Percentiles rank a stretch among this genome's conserved stretches.
Evolutionary conservation across 331 rosid species (phyloP).

Genomic region (Cucumis variabilis): DNA sequence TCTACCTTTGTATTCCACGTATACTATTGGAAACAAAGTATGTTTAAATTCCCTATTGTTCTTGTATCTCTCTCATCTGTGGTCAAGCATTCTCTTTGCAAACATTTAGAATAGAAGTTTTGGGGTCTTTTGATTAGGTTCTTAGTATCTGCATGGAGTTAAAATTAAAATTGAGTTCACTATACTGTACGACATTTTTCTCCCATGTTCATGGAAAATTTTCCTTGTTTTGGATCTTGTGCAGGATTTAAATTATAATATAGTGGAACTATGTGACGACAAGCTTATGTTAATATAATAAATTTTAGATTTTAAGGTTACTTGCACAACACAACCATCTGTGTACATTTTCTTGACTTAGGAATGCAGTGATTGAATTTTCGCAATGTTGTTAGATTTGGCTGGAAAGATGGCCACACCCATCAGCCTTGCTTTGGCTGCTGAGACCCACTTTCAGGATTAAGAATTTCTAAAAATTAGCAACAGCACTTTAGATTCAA

Average conservation of each 20-base stretch:
- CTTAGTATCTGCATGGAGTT: neutral
- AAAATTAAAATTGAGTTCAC: neutral
- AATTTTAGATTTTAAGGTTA: neutral
- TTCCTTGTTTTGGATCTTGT: neutral
- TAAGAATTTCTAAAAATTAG: neutral
- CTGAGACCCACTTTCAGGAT: neutral
- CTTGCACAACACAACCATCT: neutral
- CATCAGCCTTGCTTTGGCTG: neutral
- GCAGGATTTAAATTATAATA: neutral
- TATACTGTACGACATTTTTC: neutral
- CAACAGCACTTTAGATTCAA: conserved; percentile 2
- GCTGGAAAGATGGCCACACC: neutral
- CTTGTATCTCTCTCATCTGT: neutral
- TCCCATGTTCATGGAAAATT: neutral
- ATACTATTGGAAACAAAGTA: neutral
- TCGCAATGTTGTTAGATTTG: neutral
- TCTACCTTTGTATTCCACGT: neutral
- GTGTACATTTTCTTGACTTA: neutral
- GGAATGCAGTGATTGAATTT: neutral
- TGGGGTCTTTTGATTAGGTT: neutral
- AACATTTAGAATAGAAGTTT: neutral
- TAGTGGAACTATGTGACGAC: neutral
- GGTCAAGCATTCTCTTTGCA: neutral
- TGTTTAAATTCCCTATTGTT: neutral
- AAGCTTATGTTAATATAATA: neutral